Evolutionary conservation across 139 green algal genomes (phyloP).

Genomic region (Zygnema circumcarinatum): DNA sequence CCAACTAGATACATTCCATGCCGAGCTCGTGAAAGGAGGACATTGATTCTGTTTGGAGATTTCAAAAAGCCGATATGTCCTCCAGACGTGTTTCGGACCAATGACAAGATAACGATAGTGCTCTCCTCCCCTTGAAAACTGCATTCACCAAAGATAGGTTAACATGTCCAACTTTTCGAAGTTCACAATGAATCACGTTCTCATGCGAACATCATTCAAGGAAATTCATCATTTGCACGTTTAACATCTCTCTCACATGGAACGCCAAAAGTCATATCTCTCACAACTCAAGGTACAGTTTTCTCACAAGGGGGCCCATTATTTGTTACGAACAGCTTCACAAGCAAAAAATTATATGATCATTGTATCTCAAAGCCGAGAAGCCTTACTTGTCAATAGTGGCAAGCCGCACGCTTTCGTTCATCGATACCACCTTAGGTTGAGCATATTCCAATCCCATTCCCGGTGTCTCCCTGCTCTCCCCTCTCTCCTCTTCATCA

Average conservation of each 20-base stretch:
- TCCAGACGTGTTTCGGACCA: slow-evolving; percentile 75
- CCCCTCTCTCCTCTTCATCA: neutral
- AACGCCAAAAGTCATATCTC: too few relatives aligned
- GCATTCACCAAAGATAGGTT: too few relatives aligned
- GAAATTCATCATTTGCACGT: too few relatives aligned
- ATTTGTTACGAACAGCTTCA: too few relatives aligned
- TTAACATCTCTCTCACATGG: too few relatives aligned
- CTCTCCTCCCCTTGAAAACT: slow-evolving; percentile 77
- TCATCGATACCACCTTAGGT: slow-evolving; percentile 1
- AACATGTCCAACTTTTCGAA: too few relatives aligned
- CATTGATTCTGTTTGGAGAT: slow-evolving; percentile 78
- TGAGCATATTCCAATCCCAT: neutral
- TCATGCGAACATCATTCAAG: too few relatives aligned
- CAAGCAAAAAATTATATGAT: too few relatives aligned
- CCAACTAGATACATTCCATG: slow-evolving; percentile 81
- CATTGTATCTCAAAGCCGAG: too few relatives aligned
- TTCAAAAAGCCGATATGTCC: slow-evolving; percentile 77
- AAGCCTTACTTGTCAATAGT: slow-evolving; percentile 78
- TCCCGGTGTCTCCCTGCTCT: neutral
- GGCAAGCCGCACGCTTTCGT: slow-evolving; percentile 67
- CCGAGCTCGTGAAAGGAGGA: slow-evolving; percentile 77
- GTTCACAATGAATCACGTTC: too few relatives aligned
- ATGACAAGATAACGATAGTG: slow-evolving; percentile 73
- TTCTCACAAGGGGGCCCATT: too few relatives aligned
- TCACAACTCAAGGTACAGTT: too few relatives aligned